Base-by-base conservation (phyloP, 2,329 filamentous ascomycete genomes). In the Chaetomiaceae sp. region DNA sequence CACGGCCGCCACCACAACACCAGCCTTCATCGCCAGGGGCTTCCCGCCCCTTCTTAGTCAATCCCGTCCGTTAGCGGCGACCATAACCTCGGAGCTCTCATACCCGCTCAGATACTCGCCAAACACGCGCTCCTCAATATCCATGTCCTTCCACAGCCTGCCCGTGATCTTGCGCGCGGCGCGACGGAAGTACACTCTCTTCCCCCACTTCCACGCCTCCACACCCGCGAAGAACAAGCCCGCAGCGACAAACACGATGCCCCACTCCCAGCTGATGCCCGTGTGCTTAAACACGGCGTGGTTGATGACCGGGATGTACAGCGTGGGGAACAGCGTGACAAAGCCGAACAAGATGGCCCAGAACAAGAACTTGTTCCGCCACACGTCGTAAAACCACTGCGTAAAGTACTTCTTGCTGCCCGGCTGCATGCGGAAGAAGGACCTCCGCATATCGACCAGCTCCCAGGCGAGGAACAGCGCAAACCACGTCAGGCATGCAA, bases 401-500 rank as follows among this genome's bases (percentile, higher is more conserved):
- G 78, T 79, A 1, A 65, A 63, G 70, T 74, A 79, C 27, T 71
- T 66, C 54, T 74, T 67, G 66, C 74, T 72, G 21, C 76, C 72
- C 1, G 75, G 75, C 57, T 82, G 74, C 80, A 88, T 85, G 61
- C 76, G 74, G 71, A 89, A 89, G 61, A 89, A 77, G 13, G 81
- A 85, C 34, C 83, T 80, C 18, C 80, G 79, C 69, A 86, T 83
- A 59, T 88, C 82, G 64, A 87, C 82, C 62, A 87, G 82, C 68
- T 89, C 85, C 85, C 85, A 89, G 0, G 86, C 83, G 0, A 86
- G 80, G 54, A 87, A 78, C 5, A 89, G 73, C 1, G 86, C 75
- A 41, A 84, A 75, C 73, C 85, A 88, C 36, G 82, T 86, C 25
- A 89, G 67, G 11, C 81, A 84, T 0, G 85, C 82, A 62, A 87